Conservation (phyloP, 2,329 filamentous ascomycete genomes). For the Calonectria naviculata region DNA sequence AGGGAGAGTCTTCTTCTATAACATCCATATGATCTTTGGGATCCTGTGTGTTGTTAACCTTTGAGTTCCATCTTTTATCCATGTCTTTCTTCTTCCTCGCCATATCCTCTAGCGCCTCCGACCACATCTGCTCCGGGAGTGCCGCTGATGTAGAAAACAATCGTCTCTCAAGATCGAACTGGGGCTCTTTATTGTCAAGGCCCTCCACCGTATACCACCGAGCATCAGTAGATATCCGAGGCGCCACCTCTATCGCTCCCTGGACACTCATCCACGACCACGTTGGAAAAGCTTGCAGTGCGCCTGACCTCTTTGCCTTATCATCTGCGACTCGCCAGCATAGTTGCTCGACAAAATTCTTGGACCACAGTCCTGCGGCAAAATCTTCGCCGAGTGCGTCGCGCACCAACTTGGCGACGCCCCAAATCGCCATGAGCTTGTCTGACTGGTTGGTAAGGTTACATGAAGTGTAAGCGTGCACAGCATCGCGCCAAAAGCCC, state of each 20-base stretch:
- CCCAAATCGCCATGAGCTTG: background rate
- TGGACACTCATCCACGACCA: conserved; percentile 4
- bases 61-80: background rate
- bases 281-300: background rate
- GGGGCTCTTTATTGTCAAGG: background rate
- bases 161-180: background rate
- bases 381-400: background rate
- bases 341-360: background rate
- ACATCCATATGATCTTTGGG: too few species aligned
- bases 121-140: background rate
- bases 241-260: background rate
- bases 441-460: background rate
- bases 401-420: background rate
- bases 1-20: too few species aligned
- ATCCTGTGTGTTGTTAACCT: too few species aligned
- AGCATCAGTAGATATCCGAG: background rate
- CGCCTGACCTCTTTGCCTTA: background rate
- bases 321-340: background rate
- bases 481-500: background rate
- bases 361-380: background rate
- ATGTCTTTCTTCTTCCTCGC: background rate
- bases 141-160: background rate
- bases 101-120: background rate
- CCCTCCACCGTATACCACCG: background rate
- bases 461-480: background rate